Evolutionary conservation across 129 eudicot species (phyloP).

Genomic region (Flaveria ramosissima): DNA sequence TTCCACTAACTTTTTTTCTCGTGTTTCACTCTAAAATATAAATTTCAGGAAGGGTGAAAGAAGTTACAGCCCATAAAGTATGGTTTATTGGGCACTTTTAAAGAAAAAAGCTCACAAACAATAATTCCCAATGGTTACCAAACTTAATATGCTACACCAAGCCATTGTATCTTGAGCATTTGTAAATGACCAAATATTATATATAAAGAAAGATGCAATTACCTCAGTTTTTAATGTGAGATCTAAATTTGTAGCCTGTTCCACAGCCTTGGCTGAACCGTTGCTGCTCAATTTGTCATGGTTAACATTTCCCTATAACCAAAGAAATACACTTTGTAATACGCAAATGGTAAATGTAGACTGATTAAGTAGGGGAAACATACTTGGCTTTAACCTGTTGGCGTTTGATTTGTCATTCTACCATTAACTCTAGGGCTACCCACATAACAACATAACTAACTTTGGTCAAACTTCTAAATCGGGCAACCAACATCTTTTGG

Average conservation of each 20-base stretch:
- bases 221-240: constrained; percentile 36
- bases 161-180: neutral
- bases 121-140: constrained; percentile 1
- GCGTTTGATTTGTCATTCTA: constrained; percentile 8
- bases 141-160: constrained; percentile 16
- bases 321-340: constrained; percentile 22
- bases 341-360: neutral
- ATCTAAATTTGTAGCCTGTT: constrained; percentile 23
- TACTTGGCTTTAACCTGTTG: neutral
- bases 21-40: neutral
- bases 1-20: neutral
- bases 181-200: neutral
- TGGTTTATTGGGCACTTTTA: constrained; percentile 8
- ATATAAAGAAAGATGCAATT: constrained; percentile 24
- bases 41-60: neutral
- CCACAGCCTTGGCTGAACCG: constrained; percentile 30
- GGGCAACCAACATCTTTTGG: neutral
- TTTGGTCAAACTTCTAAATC: neutral
- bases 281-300: constrained; percentile 22
- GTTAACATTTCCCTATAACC: constrained; percentile 45
- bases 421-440: neutral
- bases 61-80: neutral
- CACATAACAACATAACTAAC: neutral
- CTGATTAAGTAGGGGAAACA: neutral
- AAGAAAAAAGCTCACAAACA: neutral